These are phyloP conservation scores for Mucor circinelloides DNA, from an alignment of 371 early-diverging fungal genomes.

Conservation along the genomic window DNA sequence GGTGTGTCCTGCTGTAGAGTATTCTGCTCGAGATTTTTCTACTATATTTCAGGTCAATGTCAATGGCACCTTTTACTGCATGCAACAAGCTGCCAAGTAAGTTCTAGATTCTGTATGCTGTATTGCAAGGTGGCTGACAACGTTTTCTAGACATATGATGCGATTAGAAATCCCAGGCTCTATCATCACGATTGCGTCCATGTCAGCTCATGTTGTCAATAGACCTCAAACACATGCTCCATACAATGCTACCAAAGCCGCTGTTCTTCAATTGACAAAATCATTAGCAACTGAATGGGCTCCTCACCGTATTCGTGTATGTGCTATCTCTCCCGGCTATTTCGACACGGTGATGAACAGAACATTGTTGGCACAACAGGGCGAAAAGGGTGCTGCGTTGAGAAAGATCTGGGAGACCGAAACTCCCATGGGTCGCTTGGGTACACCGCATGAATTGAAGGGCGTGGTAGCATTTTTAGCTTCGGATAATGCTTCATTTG, in stretches of 20 bases:
- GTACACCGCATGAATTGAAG: conserved; percentile 43
- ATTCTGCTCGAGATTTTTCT: conserved; percentile 21
- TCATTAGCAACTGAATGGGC: conserved; percentile 51
- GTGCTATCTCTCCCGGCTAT: conserved; percentile 43
- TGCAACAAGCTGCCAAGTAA: conserved; percentile 40
- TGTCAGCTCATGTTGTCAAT: conserved; percentile 46
- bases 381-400: conserved; percentile 29
- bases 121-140: background rate
- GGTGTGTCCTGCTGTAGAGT: conserved; percentile 22
- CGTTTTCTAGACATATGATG: conserved; percentile 37
- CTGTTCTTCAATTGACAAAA: conserved; percentile 44
- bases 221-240: conserved; percentile 41
- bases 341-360: conserved; percentile 46
- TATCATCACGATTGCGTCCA: conserved; percentile 48
- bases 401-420: conserved; percentile 36
- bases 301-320: conserved; percentile 47
- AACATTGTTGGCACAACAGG: conserved; percentile 31
- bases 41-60: conserved; percentile 30
- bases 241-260: conserved; percentile 52
- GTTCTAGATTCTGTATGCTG: background rate
- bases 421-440: conserved; percentile 37
- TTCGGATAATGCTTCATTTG: conserved; percentile 38
- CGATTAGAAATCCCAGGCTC: conserved; percentile 27
- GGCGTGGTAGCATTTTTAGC: conserved; percentile 42
- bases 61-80: conserved; percentile 32